These are phyloP conservation scores for Teunomyces pallodes DNA, from an alignment of 805 yeast species.

Conservation along the genomic window DNA sequence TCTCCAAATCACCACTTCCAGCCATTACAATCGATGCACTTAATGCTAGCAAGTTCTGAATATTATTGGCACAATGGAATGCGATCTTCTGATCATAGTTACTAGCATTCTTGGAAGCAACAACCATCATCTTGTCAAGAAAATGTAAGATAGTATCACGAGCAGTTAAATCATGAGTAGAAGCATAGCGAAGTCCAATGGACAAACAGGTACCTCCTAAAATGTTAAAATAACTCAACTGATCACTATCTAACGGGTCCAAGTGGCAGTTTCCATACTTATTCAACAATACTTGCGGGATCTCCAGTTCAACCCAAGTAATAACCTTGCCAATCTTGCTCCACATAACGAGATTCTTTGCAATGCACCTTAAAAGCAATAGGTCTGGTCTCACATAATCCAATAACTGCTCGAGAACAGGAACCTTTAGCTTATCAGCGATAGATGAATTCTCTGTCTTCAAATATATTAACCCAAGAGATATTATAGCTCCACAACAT, in stretches of 20 bases:
- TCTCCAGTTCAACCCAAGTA: slow-evolving; percentile 56
- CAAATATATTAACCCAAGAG: slow-evolving; percentile 70
- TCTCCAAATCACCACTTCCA: slow-evolving; percentile 84
- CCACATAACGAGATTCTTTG: slow-evolving; percentile 72
- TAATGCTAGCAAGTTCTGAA: slow-evolving; percentile 59
- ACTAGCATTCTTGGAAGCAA: slow-evolving; percentile 40
- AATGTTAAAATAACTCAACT: slow-evolving; percentile 58
- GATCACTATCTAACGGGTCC: slow-evolving; percentile 51
- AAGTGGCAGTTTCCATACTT: slow-evolving; percentile 26
- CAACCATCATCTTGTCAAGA: slow-evolving; percentile 49
- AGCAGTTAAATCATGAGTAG: slow-evolving; percentile 55
- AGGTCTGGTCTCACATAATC: slow-evolving; percentile 81
- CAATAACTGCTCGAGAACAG: slow-evolving; percentile 54
- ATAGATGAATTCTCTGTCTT: slow-evolving; percentile 59
- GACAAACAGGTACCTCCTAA: slow-evolving; percentile 75
- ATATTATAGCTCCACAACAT: slow-evolving; percentile 71
- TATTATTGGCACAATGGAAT: slow-evolving; percentile 48
- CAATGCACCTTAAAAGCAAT: slow-evolving; percentile 61
- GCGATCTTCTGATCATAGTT: slow-evolving; percentile 62
- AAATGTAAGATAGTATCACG: slow-evolving; percentile 54
- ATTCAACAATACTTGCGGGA: slow-evolving; percentile 47
- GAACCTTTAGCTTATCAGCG: slow-evolving; percentile 61
- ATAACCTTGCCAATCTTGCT: slow-evolving; percentile 46
- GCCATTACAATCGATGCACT: slow-evolving; percentile 78
- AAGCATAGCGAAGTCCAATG: slow-evolving; percentile 74